These are phyloP conservation scores for Chaetothyriales sp. DNA, from an alignment of 2,329 filamentous ascomycete genomes.

Conservation along the genomic window DNA sequence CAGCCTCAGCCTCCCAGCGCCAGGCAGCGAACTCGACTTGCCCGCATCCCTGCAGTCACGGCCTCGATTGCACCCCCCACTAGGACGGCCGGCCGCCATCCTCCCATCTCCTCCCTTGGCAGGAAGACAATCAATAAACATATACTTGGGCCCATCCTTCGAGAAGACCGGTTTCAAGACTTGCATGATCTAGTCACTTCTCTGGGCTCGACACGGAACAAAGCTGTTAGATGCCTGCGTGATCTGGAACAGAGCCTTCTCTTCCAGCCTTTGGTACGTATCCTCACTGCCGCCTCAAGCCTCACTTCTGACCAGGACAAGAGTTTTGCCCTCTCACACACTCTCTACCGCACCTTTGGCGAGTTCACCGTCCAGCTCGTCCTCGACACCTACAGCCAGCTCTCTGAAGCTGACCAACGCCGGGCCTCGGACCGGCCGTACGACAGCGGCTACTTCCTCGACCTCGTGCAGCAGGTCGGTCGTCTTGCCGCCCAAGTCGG, in stretches of 20 bases:
- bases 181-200: slow-evolving; percentile 70
- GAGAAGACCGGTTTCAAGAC: slow-evolving; percentile 57
- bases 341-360: slow-evolving; percentile 76
- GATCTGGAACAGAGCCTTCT: slow-evolving; percentile 90
- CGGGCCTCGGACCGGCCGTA: slow-evolving; percentile 78
- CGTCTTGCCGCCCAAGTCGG: slow-evolving; percentile 78
- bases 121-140: slow-evolving; percentile 66
- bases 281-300: slow-evolving; percentile 42
- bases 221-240: slow-evolving; percentile 78
- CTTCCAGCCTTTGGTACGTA: slow-evolving; percentile 68
- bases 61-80: slow-evolving; percentile 42
- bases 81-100: slow-evolving; percentile 37
- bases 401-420: slow-evolving; percentile 75
- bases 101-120: slow-evolving; percentile 54
- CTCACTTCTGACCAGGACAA: slow-evolving; percentile 55
- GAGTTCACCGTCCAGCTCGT: slow-evolving; percentile 80
- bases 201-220: slow-evolving; percentile 54
- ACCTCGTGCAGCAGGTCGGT: slow-evolving; percentile 85
- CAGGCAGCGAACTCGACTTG: slow-evolving; percentile 3
- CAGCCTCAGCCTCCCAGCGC: slow-evolving; percentile 6
- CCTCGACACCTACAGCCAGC: slow-evolving; percentile 72
- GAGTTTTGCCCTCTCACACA: slow-evolving; percentile 56
- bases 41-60: slow-evolving; percentile 40
- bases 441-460: slow-evolving; percentile 91
- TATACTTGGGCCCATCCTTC: slow-evolving; percentile 64